These are phyloP conservation scores for Cladochytrium replicatum DNA, from an alignment of 192 early-diverging fungal genomes.

Conservation along the genomic window DNA sequence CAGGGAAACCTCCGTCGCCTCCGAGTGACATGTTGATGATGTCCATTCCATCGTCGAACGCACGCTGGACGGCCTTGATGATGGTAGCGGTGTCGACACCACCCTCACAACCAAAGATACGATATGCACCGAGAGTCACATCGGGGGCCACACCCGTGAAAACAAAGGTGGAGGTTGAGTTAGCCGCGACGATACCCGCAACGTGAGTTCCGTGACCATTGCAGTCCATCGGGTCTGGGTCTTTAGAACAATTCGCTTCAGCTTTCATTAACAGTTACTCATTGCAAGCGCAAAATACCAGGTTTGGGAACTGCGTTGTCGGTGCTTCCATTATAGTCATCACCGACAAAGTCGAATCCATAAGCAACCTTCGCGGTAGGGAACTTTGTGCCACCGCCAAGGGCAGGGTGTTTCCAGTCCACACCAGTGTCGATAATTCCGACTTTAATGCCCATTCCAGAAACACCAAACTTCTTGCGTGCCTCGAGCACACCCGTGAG, in stretches of 20 bases:
- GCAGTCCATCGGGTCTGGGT: conserved; percentile 39
- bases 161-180: conserved; percentile 10
- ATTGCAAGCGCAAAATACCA: no score
- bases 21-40: conserved; percentile 82
- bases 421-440: conserved; percentile 43
- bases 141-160: conserved; percentile 73
- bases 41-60: conserved; percentile 60
- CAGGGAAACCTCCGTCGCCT: no score
- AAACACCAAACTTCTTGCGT: conserved; percentile 16
- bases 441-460: conserved; percentile 39
- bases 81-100: conserved; percentile 57
- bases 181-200: conserved; percentile 36
- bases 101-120: conserved; percentile 65
- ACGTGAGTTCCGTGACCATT: conserved; percentile 40
- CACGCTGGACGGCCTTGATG: conserved; percentile 63
- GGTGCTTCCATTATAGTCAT: conserved; percentile 15
- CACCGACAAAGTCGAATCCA: conserved; percentile 36
- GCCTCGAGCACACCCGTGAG: conserved; percentile 28
- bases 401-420: conserved; percentile 40
- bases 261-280: no score
- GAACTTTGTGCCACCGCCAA: conserved; percentile 33
- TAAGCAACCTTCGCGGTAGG: conserved; percentile 22
- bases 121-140: conserved; percentile 67
- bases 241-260: no score
- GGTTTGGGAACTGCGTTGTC: conserved; percentile 6